phyloP scores from a whole-genome alignment of 2,329 filamentous ascomycete genomes.

The Myriosclerotinia curreyana region DNA sequence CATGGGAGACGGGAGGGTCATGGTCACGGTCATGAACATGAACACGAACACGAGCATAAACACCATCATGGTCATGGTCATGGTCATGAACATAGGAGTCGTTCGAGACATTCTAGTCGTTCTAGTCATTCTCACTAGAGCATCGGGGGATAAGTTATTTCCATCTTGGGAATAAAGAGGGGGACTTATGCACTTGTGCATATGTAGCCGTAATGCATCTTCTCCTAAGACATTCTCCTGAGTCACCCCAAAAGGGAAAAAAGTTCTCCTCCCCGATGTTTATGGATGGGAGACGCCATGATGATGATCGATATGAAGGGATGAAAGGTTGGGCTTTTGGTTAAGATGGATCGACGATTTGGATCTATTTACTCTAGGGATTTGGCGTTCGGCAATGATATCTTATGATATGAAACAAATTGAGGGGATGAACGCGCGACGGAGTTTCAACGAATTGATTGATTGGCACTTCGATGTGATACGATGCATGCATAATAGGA shows the following conservation, averaged over 20 bases:
- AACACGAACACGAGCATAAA: background rate
- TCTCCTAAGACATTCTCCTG: too few relatives aligned
- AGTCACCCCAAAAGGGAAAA: too few relatives aligned
- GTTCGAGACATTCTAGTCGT: slow-evolving; percentile 4
- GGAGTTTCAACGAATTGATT: background rate
- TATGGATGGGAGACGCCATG: slow-evolving; percentile 1
- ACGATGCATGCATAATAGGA: background rate
- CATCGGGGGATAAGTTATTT: too few relatives aligned
- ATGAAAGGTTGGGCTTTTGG: too few relatives aligned
- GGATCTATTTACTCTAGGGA: background rate
- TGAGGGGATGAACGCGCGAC: background rate
- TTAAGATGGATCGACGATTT: background rate
- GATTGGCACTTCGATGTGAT: background rate
- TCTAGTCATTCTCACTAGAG: slow-evolving; percentile 10
- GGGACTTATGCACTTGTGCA: too few relatives aligned
- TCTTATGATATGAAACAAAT: background rate
- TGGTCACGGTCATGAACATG: slow-evolving; percentile 6
- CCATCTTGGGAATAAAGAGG: too few relatives aligned
- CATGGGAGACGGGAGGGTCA: slow-evolving; percentile 11
- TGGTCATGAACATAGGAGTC: slow-evolving; percentile 7
- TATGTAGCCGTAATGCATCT: too few relatives aligned
- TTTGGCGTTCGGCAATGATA: slow-evolving; percentile 1
- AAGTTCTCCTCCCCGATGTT: too few relatives aligned
- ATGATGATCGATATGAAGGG: slow-evolving; percentile 14
- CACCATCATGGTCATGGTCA: background rate